Percentiles rank a stretch among this genome's conserved stretches.
phyloP scores from a whole-genome alignment of 371 early-diverging fungal genomes.

The Sporodiniella umbellata region DNA sequence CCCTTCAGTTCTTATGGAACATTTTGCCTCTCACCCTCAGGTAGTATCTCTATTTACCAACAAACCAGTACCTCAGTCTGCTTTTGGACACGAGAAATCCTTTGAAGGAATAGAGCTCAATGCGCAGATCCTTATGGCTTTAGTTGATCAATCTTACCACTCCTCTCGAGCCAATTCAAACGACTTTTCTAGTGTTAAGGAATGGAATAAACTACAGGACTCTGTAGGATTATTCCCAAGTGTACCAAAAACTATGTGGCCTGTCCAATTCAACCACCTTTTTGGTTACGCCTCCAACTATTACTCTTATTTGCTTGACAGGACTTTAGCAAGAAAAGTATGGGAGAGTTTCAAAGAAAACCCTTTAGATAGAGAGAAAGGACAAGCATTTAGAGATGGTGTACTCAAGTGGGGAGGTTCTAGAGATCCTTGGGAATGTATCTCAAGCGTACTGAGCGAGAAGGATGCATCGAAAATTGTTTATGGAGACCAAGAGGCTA shows the following conservation, averaged over 20 bases:
- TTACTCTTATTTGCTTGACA: slow-evolving; percentile 90
- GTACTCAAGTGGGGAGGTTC: slow-evolving; percentile 92
- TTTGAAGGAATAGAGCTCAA: slow-evolving; percentile 79
- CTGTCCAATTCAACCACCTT: slow-evolving; percentile 89
- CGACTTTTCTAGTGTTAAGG: slow-evolving; percentile 48
- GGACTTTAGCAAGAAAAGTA: slow-evolving; percentile 76
- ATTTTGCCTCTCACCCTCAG: slow-evolving; percentile 74
- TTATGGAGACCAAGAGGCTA: slow-evolving; percentile 63
- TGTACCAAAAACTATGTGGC: slow-evolving; percentile 79
- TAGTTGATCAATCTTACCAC: slow-evolving; percentile 83
- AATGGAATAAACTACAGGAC: slow-evolving; percentile 54
- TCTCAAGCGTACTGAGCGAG: slow-evolving; percentile 63
- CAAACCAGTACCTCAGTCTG: slow-evolving; percentile 42
- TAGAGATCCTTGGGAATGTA: slow-evolving; percentile 85
- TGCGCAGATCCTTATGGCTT: slow-evolving; percentile 83
- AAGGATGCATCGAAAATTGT: slow-evolving; percentile 58
- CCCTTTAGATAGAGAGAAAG: slow-evolving; percentile 49
- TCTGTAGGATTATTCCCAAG: slow-evolving; percentile 60
- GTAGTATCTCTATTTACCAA: slow-evolving; percentile 69
- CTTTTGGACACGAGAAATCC: slow-evolving; percentile 49
- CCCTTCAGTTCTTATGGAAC: slow-evolving; percentile 94
- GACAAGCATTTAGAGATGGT: slow-evolving; percentile 67
- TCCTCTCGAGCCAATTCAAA: slow-evolving; percentile 30
- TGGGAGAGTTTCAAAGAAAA: slow-evolving; percentile 72
- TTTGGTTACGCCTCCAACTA: slow-evolving; percentile 92